phyloP scores from a whole-genome alignment of 176 grass and related monocot species.

The Eleusine coracana region DNA sequence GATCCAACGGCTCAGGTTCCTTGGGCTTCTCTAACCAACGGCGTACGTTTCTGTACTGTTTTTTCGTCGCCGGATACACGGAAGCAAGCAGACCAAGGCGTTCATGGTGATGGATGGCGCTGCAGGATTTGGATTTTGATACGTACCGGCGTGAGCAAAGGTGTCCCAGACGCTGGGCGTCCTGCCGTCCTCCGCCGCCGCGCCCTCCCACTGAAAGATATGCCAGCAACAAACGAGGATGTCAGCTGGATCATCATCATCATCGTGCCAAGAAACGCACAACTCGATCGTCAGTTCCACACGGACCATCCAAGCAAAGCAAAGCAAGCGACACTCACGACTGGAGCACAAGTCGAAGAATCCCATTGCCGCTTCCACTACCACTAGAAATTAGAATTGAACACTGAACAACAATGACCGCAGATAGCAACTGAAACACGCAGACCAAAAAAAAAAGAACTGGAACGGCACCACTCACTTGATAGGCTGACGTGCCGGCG shows the following conservation, averaged over 20 bases:
- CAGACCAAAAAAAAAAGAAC: not conserved
- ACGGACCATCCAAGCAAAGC: too few relatives aligned
- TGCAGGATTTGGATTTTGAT: not conserved
- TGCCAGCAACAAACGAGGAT: not conserved
- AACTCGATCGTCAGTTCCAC: not conserved
- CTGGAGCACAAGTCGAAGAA: too few relatives aligned
- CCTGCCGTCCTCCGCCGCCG: constrained; percentile 28
- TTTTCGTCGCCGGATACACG: not conserved
- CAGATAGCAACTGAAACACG: not conserved
- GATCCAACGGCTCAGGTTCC: not conserved
- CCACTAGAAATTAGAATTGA: too few relatives aligned
- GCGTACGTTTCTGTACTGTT: not conserved
- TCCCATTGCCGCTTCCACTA: too few relatives aligned
- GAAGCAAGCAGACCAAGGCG: not conserved
- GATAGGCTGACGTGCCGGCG: constrained; percentile 10
- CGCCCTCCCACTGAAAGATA: constrained; percentile 7
- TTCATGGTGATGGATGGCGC: not conserved
- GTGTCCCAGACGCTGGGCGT: constrained; percentile 3
- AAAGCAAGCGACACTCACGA: too few relatives aligned
- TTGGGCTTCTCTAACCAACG: not conserved
- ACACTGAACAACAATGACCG: not conserved
- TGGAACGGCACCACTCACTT: not conserved
- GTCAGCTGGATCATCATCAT: not conserved
- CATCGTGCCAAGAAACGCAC: not conserved
- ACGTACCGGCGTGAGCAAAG: constrained; percentile 23